Conservation (phyloP, 768 basidiomycete species). For the Podaxis carcinomalis region DNA sequence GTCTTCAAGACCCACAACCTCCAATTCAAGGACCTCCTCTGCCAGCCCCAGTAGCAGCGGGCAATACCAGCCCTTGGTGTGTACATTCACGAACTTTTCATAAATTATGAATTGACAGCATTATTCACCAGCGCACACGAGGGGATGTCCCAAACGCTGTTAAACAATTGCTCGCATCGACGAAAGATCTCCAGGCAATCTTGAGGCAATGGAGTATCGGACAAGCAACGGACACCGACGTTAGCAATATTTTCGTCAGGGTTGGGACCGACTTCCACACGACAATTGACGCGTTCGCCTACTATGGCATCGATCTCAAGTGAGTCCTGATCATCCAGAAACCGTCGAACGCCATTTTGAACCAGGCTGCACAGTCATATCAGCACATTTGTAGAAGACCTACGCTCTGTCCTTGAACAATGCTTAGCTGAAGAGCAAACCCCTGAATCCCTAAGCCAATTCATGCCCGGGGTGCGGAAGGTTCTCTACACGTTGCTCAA, state of each 20-base stretch:
- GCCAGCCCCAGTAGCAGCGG: background rate
- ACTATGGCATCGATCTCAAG: slow-evolving; percentile 74
- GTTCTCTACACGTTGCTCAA: slow-evolving; percentile 81
- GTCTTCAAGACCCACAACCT: background rate
- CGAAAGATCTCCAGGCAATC: slow-evolving; percentile 75
- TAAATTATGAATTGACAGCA: background rate
- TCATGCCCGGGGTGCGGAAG: slow-evolving; percentile 75
- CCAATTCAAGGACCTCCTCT: background rate
- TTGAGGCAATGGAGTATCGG: slow-evolving; percentile 65
- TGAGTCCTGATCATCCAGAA: slow-evolving; percentile 29
- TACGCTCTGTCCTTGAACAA: slow-evolving; percentile 61
- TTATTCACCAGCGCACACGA: slow-evolving; percentile 20
- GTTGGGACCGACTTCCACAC: slow-evolving; percentile 88
- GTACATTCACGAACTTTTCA: background rate
- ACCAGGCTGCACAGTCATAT: slow-evolving; percentile 46
- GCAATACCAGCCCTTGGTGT: background rate
- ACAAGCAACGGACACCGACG: slow-evolving; percentile 58
- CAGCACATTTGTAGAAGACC: slow-evolving; percentile 53
- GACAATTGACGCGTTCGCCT: slow-evolving; percentile 70
- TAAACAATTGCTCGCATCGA: slow-evolving; percentile 67
- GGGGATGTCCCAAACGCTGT: slow-evolving; percentile 60
- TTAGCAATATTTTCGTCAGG: slow-evolving; percentile 87
- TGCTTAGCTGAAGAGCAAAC: slow-evolving; percentile 76
- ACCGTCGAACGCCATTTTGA: background rate
- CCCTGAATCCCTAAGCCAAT: slow-evolving; percentile 63